Evolutionary conservation across 225 moss, liverwort and hornwort genomes (phyloP), one percentile per base, ranked within the genome.

Genomic region (Neckera pumila): DNA sequence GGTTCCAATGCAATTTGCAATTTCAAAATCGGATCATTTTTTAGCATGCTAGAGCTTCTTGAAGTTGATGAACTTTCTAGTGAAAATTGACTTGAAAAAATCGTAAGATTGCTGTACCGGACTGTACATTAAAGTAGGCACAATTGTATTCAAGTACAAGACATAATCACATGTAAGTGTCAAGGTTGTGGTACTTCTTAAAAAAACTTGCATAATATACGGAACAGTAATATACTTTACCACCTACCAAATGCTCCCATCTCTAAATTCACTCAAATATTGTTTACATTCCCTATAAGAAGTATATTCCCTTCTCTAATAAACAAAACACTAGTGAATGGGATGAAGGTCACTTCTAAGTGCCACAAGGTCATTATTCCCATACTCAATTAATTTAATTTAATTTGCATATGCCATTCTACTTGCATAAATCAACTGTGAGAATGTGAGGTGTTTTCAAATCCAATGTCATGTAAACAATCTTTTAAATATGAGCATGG

Each of bases 351-450:
- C 34, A 76, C 34, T 3, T 76, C 51, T 2, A 51, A 76, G 22
- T 34, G 34, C 34, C 9, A 21, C 2, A 0, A 22, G 31, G 21
- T 75, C 3, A 20, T 12, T 33, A 53, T 21, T 76, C 14, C 4
- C 0, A 0, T 2, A 76, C 51, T 51, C 1, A 0, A 49, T 53
- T 34, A 51, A 53, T 9, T 13, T 1, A 76, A 14, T 22, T 14
- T 53, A 53, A 6, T 53, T 21, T 3, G 20, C 2, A 12, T 51
- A 53, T 34, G 76, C 22, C 22, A 34, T 34, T 76, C 34, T 14
- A 76, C 5, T 76, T 76, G 13, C 5, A 11, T 51, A 3, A 76
- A 76, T 13, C 21, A 76, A 71, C 33, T 49, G 51, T 45, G 45
- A 45, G 45, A 45, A 45, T 51, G 2, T 14, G 51, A 51, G 49